Evolutionary conservation across 148 eudicot species (phyloP).

Genomic region (Chenopodium quinoa): DNA sequence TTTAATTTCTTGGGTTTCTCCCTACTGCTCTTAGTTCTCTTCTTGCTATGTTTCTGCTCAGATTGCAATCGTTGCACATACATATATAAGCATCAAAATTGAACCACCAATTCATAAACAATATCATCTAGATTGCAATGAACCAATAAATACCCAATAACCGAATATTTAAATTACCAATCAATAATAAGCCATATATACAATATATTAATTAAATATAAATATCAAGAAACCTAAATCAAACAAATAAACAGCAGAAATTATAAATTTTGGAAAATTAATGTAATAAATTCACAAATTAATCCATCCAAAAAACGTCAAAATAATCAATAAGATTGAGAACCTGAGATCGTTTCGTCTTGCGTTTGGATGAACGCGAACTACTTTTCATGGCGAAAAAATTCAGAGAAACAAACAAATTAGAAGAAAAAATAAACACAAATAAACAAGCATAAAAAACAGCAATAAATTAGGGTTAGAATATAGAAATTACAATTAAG

Average conservation of each 20-base stretch:
- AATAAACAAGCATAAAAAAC: not conserved
- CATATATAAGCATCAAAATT: conserved; percentile 11
- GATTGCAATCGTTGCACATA: conserved; percentile 12
- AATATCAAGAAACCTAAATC: not conserved
- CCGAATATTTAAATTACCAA: not conserved
- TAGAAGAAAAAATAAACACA: not conserved
- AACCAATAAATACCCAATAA: not conserved
- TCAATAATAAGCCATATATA: not conserved
- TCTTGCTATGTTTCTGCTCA: conserved; percentile 56
- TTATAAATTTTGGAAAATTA: not conserved
- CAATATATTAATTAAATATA: not conserved
- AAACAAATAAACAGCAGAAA: not conserved
- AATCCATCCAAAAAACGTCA: not conserved
- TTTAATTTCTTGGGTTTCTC: conserved; percentile 55
- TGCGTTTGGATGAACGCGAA: conserved; percentile 36
- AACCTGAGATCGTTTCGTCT: conserved; percentile 54
- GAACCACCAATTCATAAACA: not conserved
- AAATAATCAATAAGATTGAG: conserved; percentile 14
- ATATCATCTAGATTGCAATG: not conserved
- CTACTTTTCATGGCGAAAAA: conserved; percentile 20
- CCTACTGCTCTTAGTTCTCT: conserved; percentile 43
- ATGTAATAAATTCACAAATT: conserved; percentile 6
- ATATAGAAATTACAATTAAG: not conserved
- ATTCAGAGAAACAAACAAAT: conserved; percentile 4
- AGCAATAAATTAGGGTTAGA: not conserved